These are phyloP conservation scores for Saccharomycopsis fibuligera DNA, from an alignment of 805 yeast genomes.

Conservation along the genomic window DNA sequence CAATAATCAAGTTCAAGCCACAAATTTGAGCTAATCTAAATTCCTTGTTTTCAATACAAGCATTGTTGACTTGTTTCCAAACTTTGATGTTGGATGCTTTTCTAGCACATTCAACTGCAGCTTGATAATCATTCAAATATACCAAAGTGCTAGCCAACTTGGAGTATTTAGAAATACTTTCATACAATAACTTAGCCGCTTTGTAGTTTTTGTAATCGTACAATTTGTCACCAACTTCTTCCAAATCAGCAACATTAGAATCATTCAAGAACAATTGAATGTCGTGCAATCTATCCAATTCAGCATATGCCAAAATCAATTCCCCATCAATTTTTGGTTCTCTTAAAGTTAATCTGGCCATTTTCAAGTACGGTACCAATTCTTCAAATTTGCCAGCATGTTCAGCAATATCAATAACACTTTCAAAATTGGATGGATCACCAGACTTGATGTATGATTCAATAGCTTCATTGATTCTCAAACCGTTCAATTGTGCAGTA, in stretches of 20 bases:
- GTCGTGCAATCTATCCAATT: conserved; percentile 65
- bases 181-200: conserved; percentile 85
- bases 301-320: conserved; percentile 79
- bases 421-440: conserved; percentile 83
- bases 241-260: conserved; percentile 89
- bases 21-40: conserved; percentile 97
- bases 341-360: conserved; percentile 88
- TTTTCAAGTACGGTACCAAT: conserved; percentile 72
- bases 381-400: conserved; percentile 97
- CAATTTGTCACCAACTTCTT: conserved; percentile 85
- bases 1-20: conserved; percentile 94
- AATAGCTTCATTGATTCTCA: conserved; percentile 86
- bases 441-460: conserved; percentile 86
- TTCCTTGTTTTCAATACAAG: conserved; percentile 91
- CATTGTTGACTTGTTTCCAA: conserved; percentile 96
- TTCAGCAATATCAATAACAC: conserved; percentile 90
- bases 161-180: conserved; percentile 87
- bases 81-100: conserved; percentile 90
- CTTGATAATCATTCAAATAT: conserved; percentile 84
- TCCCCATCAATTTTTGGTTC: conserved; percentile 94
- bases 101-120: conserved; percentile 98
- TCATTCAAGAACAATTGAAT: conserved; percentile 80
- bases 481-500: conserved; percentile 90
- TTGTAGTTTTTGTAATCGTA: conserved; percentile 76
- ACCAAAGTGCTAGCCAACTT: conserved; percentile 96